Evolutionary conservation across 768 basidiomycete genomes (phyloP).

Genomic region (Mycena sanguinolenta): DNA sequence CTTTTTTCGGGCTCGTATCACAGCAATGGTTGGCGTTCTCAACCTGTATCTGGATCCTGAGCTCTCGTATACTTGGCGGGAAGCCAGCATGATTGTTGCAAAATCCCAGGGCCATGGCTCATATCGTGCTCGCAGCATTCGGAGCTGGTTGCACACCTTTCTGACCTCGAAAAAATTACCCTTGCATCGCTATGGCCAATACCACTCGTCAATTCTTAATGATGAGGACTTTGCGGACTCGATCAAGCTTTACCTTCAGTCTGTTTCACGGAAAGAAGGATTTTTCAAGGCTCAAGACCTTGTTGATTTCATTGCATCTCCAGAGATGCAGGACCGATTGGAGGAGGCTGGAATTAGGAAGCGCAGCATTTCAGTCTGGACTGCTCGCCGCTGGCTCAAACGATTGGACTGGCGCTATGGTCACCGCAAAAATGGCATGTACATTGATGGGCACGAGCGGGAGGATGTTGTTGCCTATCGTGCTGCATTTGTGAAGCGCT

Average conservation of each 20-base stretch:
- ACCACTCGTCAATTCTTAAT: conserved; percentile 41
- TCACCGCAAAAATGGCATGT: conserved; percentile 48
- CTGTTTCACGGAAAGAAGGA: conserved; percentile 38
- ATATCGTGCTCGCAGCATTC: no score
- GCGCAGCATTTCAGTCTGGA: conserved; percentile 39
- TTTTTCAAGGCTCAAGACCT: conserved; percentile 47
- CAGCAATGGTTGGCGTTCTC: no score
- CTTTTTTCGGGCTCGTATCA: no score
- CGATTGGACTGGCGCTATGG: conserved; percentile 48
- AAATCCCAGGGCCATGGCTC: no score
- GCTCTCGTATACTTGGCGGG: no score
- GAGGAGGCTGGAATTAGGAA: conserved; percentile 11
- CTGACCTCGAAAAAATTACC: no score
- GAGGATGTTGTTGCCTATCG: conserved; percentile 53
- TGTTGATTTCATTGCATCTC: conserved; percentile 46
- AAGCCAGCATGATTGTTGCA: no score
- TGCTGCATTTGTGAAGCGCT: conserved; percentile 41
- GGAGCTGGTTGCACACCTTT: no score
- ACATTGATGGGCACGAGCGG: conserved; percentile 53
- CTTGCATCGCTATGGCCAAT: conserved; percentile 41
- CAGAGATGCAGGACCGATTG: conserved; percentile 39
- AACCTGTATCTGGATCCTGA: no score
- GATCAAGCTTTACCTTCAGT: conserved; percentile 45
- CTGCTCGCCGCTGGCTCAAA: conserved; percentile 49
- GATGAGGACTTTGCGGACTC: conserved; percentile 47